Base-by-base conservation (phyloP, 2,329 filamentous ascomycete genomes). In the Knoxdaviesia capensis region DNA sequence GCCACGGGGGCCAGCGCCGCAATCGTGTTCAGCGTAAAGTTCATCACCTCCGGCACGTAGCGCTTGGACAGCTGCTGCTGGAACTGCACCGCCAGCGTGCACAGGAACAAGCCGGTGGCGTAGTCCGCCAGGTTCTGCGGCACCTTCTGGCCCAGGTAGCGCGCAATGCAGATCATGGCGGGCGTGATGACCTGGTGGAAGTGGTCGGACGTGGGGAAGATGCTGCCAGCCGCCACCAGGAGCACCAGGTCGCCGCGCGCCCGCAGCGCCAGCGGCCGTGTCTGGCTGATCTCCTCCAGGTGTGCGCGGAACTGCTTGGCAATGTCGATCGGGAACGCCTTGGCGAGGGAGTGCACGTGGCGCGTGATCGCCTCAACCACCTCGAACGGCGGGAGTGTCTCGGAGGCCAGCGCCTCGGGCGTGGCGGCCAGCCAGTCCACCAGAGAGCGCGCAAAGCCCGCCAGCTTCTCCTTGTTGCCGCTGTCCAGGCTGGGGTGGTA, bases 181-280 rank as follows among this genome's bases (percentile, higher is more conserved):
- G 90, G 90, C 2, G 90, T 98, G 36, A 85, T 80, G 34, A 96
- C 84, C 51, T 90, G 80, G 53, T 98, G 90, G 59, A 96, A 98
- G 59, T 96, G 87, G 59, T 98, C 90, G 0, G 87, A 94, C 0
- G 90, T 94, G 5, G 90, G 87, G 53, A 93, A 98, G 42, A 92
- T 81, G 2, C 76, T 77, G 36, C 79, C 76, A 45, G 94, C 74
- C 0, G 84, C 86, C 0, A 84, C 87, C 34, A 98, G 63, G n/a
- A 93, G 62, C 28, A 86, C 61, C 20, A 98, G 61, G 52, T 98
- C 87, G 11, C 84, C 83, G 6, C 38, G 41, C 50, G 56, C 69
- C 52, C 57, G 70, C 51, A 66, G 74, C 6, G 61, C 57, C 34
- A 76, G 56, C 5, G 69, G 63, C 34, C 73, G 62, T 32, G 56